Percentiles rank a stretch among this genome's conserved stretches.
Conservation (phyloP, 306 rosid species). For the Gastrolobium villosum region DNA sequence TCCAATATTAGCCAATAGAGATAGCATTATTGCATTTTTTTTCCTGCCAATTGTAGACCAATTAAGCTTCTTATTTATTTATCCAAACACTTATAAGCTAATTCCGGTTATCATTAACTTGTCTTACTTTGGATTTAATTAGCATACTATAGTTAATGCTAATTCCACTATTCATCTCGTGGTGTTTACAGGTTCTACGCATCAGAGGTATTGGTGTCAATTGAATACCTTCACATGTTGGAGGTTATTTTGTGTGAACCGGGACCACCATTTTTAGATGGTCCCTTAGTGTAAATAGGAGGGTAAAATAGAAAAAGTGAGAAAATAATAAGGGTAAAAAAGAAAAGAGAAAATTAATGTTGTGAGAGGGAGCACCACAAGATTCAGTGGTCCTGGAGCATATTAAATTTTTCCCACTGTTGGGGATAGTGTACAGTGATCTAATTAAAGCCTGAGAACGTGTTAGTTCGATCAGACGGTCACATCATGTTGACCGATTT, state of each 20-base stretch:
- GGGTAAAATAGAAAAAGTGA: too few relatives aligned
- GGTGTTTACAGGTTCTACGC: conserved; percentile 72
- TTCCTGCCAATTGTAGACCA: conserved; percentile 32
- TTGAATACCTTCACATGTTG: conserved; percentile 93
- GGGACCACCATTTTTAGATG: too few relatives aligned
- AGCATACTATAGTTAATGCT: conserved; percentile 6
- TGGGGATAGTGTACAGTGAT: conserved; percentile 91
- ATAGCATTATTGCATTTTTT: conserved; percentile 35
- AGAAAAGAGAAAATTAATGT: too few relatives aligned
- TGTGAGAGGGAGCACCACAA: too few relatives aligned
- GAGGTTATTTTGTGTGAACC: too few relatives aligned
- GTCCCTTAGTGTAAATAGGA: too few relatives aligned
- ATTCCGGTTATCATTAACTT: neutral
- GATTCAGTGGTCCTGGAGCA: too few relatives aligned
- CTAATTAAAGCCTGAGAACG: conserved; percentile 86
- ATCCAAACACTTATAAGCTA: neutral
- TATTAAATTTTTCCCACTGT: too few relatives aligned
- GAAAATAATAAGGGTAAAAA: too few relatives aligned
- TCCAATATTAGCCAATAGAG: conserved; percentile 41
- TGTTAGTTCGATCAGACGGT: conserved; percentile 80
- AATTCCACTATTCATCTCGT: neutral
- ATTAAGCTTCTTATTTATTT: conserved; percentile 6
- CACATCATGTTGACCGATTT: conserved; percentile 86
- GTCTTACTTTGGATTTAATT: neutral
- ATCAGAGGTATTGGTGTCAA: conserved; percentile 80